phyloP scores from a whole-genome alignment of 1,284 basidiomycete species.

The Mycosarcoma mackinlayi region DNA sequence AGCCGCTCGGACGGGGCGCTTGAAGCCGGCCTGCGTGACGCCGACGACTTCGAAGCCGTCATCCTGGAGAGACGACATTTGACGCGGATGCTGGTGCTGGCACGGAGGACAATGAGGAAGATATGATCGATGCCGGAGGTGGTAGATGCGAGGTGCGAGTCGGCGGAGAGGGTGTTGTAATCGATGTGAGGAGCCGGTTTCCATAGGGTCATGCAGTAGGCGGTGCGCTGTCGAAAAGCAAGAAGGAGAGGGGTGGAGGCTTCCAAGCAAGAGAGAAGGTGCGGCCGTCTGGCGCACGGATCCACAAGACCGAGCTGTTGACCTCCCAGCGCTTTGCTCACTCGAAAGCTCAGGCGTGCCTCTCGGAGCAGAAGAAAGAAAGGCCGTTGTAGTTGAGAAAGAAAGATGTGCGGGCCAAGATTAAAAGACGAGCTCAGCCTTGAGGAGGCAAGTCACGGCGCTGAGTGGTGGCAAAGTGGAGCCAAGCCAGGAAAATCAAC shows the following conservation, averaged over 20 bases:
- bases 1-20: neutral
- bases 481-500: neutral
- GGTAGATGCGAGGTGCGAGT: neutral
- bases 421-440: too few species aligned
- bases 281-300: neutral
- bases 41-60: conserved; percentile 12
- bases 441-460: too few species aligned
- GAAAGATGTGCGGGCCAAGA: too few species aligned
- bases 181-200: neutral
- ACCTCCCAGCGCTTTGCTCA: too few species aligned
- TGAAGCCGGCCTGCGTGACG: conserved; percentile 7
- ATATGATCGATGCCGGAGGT: neutral
- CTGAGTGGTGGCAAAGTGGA: conserved; percentile 10
- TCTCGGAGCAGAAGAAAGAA: too few species aligned
- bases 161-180: neutral
- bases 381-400: too few species aligned
- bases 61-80: conserved; percentile 6
- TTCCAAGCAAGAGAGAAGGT: too few species aligned
- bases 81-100: neutral
- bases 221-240: neutral
- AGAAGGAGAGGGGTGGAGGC: neutral
- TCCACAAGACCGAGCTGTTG: too few species aligned
- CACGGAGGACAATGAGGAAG: neutral
- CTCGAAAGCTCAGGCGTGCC: too few species aligned
- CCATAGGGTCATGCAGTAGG: neutral